Base-by-base conservation (phyloP, 805 yeast genomes). In the Ogataea neopini region DNA sequence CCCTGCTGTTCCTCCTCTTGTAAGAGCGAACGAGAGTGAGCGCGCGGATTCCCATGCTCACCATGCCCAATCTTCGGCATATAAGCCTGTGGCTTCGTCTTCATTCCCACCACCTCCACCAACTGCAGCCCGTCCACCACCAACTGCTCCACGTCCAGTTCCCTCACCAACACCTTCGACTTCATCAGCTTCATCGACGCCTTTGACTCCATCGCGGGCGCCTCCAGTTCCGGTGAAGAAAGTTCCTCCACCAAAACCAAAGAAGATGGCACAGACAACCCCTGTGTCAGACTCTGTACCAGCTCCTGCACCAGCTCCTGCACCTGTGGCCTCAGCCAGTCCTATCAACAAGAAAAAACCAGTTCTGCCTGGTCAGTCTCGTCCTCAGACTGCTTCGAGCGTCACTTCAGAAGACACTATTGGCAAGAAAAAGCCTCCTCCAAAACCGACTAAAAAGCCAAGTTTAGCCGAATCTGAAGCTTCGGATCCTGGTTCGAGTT, bases 241-340 rank as follows among this genome's bases (percentile, higher is more conserved):
- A 23, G 46, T 19, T 4, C 56, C 58, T 2, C 62, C 62, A 8
- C 57, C 60, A 23, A 56, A 52, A 28, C 54, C 57, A 13, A 37
- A 42, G 15, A 52, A 50, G 47, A 20, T 33, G 23, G 8, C 23
- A 11, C 33, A 34, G 13, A 15, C 9, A 35, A 20, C 29, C 14
- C 41, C 32, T 4, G 30, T 13, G 30, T 4, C 30, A 11, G n/a
- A n/a, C n/a, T n/a, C n/a, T n/a, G 30, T n/a, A 13, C 30, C 30
- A 13, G 10, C 10, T n/a, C 30, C 30, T 4, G 30, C 30, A 13
- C 30, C 30, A 13, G 10, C 10, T n/a, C 30, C 30, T 4, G 30
- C 10, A 4, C n/a, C 30, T 6, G 30, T 22, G 36, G 1, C 40
- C 22, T 7, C 25, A 15, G n/a, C 40, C 4, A 45, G 45, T 11